phyloP scores from a whole-genome alignment of 192 early-diverging fungal species.

The Backusella luteola region DNA sequence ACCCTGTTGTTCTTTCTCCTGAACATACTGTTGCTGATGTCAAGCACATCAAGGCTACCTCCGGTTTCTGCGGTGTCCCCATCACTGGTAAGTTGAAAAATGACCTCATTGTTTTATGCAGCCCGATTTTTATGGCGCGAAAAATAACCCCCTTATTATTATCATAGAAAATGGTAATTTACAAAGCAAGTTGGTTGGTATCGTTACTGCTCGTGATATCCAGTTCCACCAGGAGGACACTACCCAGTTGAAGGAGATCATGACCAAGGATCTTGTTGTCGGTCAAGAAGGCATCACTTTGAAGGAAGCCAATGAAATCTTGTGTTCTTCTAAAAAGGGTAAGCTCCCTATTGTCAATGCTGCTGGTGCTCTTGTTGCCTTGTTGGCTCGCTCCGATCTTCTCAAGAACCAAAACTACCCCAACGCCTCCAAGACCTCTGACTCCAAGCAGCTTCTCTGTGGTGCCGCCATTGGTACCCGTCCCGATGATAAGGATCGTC shows the following conservation, averaged over 20 bases:
- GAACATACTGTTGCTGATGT: slow-evolving; percentile 84
- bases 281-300: slow-evolving; percentile 87
- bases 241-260: slow-evolving; percentile 70
- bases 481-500: slow-evolving; percentile 81
- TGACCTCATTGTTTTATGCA: background rate
- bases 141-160: background rate
- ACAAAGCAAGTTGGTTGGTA: slow-evolving; percentile 87
- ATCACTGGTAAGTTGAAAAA: slow-evolving; percentile 67
- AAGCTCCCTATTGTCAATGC: slow-evolving; percentile 94
- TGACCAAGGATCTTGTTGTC: slow-evolving; percentile 90
- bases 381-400: slow-evolving; percentile 92
- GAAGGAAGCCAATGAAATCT: slow-evolving; percentile 85
- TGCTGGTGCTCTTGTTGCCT: slow-evolving; percentile 80
- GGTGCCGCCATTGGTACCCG: slow-evolving; percentile 94
- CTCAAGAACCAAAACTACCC: slow-evolving; percentile 97
- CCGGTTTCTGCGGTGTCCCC: slow-evolving; percentile 95
- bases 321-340: slow-evolving; percentile 89
- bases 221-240: slow-evolving; percentile 80
- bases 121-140: background rate
- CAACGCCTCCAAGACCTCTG: slow-evolving; percentile 76
- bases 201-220: slow-evolving; percentile 96
- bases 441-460: slow-evolving; percentile 88
- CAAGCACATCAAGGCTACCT: slow-evolving; percentile 77
- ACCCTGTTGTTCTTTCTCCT: slow-evolving; percentile 85
- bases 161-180: slow-evolving; percentile 74